Evolutionary conservation across 495 filamentous ascomycete genomes (phyloP), one percentile per base, ranked within the genome.

Genomic region (Acidiella bohemica): DNA sequence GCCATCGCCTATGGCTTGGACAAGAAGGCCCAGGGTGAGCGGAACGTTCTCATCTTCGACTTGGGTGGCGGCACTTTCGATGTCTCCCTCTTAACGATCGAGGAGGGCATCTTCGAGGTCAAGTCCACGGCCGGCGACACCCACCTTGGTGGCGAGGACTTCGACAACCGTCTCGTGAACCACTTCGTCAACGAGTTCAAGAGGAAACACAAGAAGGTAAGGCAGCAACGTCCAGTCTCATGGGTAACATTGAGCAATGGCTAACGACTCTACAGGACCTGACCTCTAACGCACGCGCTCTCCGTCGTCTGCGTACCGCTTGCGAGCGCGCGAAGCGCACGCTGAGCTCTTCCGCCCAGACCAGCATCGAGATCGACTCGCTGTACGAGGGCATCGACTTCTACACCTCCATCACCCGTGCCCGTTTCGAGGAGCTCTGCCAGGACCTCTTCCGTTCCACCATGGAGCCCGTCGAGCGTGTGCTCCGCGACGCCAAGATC

Each of bases 281-380:
- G 22, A 82, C 81, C 35, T 66, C 73, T 60, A 93, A 97, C 64
- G 76, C 90, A 47, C 92, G 92, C 71, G 90, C 90, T 54, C 92
- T 97, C 53, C 86, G 90, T 59, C 80, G 92, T 74, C 84, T 97
- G 58, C 79, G 88, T 47, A 94, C 92, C 55, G 87, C 90, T 73
- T 95, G 90, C 72, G 90, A 97, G 73, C 85, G 92, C 72, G 92
- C 90, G 56, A 97, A 97, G 82, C 81, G 90, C 59, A 95, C 92
- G 41, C 79, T 97, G 33, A 95, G 88, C 49, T 93, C 84, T 50
- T 86, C 87, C 62, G 84, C 87, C 25, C 86, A 95, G 70, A 93
- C 90, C 55, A 88, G 85, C 59, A 90, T 97, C 50, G 90, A 97
- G 69, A 96, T 97, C 59, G 90, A 97, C 72, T 94, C 86, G 53